Evolutionary conservation across 1,284 basidiomycete species (phyloP).

Genomic region (Cryptococcus sp.): DNA sequence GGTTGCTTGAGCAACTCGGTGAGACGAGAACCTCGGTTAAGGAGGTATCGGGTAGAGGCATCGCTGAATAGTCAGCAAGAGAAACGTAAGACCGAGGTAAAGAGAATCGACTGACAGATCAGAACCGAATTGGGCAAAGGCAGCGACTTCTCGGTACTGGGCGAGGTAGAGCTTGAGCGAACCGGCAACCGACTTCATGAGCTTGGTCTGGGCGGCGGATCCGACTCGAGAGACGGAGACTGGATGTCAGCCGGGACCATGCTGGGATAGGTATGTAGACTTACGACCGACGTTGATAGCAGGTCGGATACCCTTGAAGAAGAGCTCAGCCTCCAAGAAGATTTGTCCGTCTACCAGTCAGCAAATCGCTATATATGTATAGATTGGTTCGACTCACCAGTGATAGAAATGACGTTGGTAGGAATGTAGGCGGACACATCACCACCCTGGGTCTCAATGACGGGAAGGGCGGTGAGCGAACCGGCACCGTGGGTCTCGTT

Average conservation of each 20-base stretch:
- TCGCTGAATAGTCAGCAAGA: constrained; percentile 51
- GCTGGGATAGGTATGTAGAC: neutral
- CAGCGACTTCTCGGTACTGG: constrained; percentile 99
- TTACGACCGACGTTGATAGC: constrained; percentile 96
- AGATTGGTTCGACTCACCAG: constrained; percentile 38
- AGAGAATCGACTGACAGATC: constrained; percentile 56
- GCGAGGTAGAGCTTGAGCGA: constrained; percentile 99
- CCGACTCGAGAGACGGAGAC: constrained; percentile 99
- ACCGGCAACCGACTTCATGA: constrained; percentile 99
- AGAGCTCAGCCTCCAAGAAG: constrained; percentile 98
- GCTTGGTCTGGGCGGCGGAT: constrained; percentile 97
- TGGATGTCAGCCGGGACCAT: neutral
- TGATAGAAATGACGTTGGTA: constrained; percentile 88
- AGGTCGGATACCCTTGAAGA: constrained; percentile 99
- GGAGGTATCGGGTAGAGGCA: constrained; percentile 94
- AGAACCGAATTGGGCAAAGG: constrained; percentile 95
- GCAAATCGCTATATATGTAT: neutral
- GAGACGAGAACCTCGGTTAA: constrained; percentile 94
- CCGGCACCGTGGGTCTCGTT: constrained; percentile 96
- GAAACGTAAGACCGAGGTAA: no score
- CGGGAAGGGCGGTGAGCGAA: constrained; percentile 95
- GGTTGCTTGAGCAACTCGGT: constrained; percentile 99
- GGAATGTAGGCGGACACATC: constrained; percentile 96
- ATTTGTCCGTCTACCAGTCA: constrained; percentile 72
- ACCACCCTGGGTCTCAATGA: constrained; percentile 99